A percentile compares a stretch with the other conserved stretches of the same genome.
phyloP scores from a whole-genome alignment of 2,329 filamentous ascomycete species.

The Knoxdaviesia capensis region DNA sequence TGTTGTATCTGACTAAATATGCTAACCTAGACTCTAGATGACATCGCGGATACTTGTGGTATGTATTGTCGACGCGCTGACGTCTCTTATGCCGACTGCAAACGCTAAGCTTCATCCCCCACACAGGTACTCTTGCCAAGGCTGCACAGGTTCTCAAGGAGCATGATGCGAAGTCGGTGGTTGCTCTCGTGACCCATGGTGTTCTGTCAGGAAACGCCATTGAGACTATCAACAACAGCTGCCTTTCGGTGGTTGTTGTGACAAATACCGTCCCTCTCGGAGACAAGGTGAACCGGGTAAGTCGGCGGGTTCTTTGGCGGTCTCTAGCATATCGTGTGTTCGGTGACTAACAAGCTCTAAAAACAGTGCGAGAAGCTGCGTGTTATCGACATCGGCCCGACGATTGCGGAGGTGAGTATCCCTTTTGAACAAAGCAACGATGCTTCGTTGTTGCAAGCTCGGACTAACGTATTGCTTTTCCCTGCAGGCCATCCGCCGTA shows the following conservation, averaged over 20 bases:
- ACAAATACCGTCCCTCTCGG: conserved; percentile 48
- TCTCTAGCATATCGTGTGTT: too few species aligned
- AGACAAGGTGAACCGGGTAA: conserved; percentile 47
- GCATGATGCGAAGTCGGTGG: conserved; percentile 70
- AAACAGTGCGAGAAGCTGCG: conserved; percentile 50
- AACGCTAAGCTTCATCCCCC: background rate
- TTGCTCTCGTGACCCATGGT: conserved; percentile 89
- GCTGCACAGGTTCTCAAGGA: conserved; percentile 76
- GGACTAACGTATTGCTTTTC: conserved; percentile 3
- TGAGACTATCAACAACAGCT: conserved; percentile 62
- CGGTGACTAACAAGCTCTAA: too few species aligned
- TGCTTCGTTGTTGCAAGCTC: too few species aligned
- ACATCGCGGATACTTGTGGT: conserved; percentile 94
- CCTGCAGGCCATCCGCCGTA: conserved; percentile 42
- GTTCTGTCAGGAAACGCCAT: conserved; percentile 80
- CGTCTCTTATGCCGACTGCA: background rate
- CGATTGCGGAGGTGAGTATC: conserved; percentile 36
- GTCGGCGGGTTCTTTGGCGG: too few species aligned
- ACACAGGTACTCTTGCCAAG: conserved; percentile 32
- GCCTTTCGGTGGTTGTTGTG: conserved; percentile 61
- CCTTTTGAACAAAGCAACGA: background rate
- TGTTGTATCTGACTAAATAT: background rate
- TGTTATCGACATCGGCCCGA: conserved; percentile 82
- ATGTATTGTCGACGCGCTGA: conserved; percentile 14
- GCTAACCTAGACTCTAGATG: conserved; percentile 28